Evolutionary conservation across 169 alveolate genomes (phyloP), one percentile per base, ranked within the genome.

Genomic region (Cryptosporidium andersoni): DNA sequence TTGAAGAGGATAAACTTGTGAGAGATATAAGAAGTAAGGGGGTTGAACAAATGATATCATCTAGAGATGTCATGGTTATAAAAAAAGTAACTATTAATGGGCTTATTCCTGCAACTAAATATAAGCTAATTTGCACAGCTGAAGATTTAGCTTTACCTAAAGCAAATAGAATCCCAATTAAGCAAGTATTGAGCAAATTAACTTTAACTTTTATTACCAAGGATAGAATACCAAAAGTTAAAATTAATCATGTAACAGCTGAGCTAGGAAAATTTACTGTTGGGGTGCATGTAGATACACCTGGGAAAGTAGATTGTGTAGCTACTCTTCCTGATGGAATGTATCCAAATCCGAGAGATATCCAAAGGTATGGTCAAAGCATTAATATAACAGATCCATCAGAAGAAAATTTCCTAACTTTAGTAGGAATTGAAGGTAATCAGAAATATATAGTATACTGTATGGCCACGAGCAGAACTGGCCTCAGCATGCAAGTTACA

Each of bases 371-470:
- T 5, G 92, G 92, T 2, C 90, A 82, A 47, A 64, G 63, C 8
- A 53, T 89, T 2, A 82, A 81, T n/a, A 51, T 90, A 11, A 55
- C 45, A 3, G 82, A 90, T 12, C 65, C 66, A 12, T 66, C 45
- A 11, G 67, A 65, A 63, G 80, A 66, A 49, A 65, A 67, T 12
- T 62, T 49, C 6, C 49, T 90, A 52, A 82, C 66, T n/a, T 64
- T 90, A 39, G 82, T 81, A 8, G 92, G 92, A 8, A 90, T 90
- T 42, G 88, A 81, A 12, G 88, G 90, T 3, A 90, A 90, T 64
- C 89, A 90, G 39, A 89, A 82, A 53, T 90, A 90, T 68, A 66
- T 82, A n/a, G 64, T 90, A 34, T 90, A 85, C 42, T 90, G 92
- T 49, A 49, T 88, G 81, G 91, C 90, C 7, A 43, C 67, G 34